phyloP scores from a whole-genome alignment of 2,329 filamentous ascomycete species.

The Mycosphaerella arachidis region DNA sequence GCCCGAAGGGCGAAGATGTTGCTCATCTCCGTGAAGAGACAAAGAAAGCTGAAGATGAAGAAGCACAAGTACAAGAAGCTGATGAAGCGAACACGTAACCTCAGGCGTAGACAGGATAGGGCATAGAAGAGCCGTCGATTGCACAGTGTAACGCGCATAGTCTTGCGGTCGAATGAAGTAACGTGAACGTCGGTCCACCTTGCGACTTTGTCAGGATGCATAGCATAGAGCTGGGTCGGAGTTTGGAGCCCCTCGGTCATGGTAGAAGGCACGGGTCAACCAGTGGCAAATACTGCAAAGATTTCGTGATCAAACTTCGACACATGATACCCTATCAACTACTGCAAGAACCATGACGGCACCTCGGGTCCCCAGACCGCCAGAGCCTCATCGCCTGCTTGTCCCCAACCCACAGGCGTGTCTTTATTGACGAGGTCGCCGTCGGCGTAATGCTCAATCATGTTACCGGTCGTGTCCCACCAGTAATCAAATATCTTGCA shows the following conservation, averaged over 20 bases:
- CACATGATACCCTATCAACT: not conserved
- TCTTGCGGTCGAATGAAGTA: not conserved
- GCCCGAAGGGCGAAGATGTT: conserved; percentile 52
- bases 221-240: not conserved
- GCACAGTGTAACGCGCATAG: not conserved
- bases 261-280: not conserved
- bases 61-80: conserved; percentile 99
- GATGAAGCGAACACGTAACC: conserved; percentile 83
- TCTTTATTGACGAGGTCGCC: conserved; percentile 61
- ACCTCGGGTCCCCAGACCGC: conserved; percentile 33
- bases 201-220: not conserved
- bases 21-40: conserved; percentile 84
- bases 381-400: conserved; percentile 32
- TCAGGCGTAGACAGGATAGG: conserved; percentile 72
- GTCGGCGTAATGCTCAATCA: conserved; percentile 54
- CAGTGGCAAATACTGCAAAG: not conserved
- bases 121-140: conserved; percentile 14
- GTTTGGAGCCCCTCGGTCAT: not conserved
- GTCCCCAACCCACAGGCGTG: conserved; percentile 36
- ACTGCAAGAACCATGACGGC: conserved; percentile 15
- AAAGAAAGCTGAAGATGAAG: conserved; percentile 98
- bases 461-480: conserved; percentile 39
- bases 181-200: not conserved
- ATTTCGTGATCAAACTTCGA: not conserved
- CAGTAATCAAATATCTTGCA: conserved; percentile 63